These are phyloP conservation scores for Rutstroemia sydowiana DNA, from an alignment of 2,329 filamentous ascomycete genomes.

Conservation along the genomic window DNA sequence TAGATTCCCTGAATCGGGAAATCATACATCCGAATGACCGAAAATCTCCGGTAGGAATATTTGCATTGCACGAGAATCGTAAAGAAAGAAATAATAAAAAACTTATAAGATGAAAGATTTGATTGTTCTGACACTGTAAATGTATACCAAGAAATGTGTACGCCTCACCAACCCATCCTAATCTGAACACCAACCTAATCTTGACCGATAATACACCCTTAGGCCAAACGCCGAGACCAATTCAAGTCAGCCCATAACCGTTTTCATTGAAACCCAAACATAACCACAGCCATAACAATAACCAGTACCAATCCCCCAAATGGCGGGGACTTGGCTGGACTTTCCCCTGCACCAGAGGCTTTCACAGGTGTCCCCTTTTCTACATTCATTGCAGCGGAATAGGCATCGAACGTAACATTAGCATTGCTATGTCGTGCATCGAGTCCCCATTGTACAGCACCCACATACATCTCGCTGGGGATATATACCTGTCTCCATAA, in stretches of 20 bases:
- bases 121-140: no score
- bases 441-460: not conserved
- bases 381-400: not conserved
- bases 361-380: not conserved
- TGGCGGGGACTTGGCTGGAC: not conserved
- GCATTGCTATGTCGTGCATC: not conserved
- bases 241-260: not conserved
- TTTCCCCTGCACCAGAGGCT: not conserved
- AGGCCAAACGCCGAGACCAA: not conserved
- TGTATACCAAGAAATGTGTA: no score
- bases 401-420: not conserved
- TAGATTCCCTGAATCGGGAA: no score
- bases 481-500: slow-evolving; percentile 1
- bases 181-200: no score
- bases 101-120: no score
- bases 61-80: no score
- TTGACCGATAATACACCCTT: not conserved
- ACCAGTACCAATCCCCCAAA: not conserved
- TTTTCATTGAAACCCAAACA: not conserved
- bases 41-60: no score
- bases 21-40: no score
- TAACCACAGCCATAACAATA: not conserved
- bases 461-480: not conserved
- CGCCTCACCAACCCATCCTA: no score
- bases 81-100: no score